Evolutionary conservation across 2,329 filamentous ascomycete genomes (phyloP), one percentile per base, ranked within the genome.

Genomic region (Aspergillus sp.): DNA sequence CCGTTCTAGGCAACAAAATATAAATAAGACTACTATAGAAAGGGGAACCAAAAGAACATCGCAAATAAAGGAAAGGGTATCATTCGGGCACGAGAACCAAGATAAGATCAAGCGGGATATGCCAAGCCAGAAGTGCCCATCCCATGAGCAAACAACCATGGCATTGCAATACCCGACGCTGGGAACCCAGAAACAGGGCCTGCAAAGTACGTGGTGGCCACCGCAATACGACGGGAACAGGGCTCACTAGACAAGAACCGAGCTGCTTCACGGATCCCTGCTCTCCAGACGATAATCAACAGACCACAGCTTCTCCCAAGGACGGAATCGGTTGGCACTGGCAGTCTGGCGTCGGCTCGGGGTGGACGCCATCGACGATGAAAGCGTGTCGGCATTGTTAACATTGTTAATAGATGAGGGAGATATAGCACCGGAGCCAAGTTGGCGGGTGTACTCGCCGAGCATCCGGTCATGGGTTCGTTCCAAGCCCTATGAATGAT

Each of bases 221-320:
- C 12, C 14, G 3, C 33, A 11, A 35, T 35, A 12, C 14, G 33
- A 35, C 33, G 15, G 35, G 35, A 37, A 6, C 12, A 37, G 12
- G 35, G 15, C 46, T 33, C 19, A 25, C 40, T 45, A 35, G 17
- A 47, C 7, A 31, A 31, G 25, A 17, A n/a, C 56, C 37, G 14
- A 23, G 14, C 5, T 5, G 0, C 12, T n/a, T n/a, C 15, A 51
- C 14, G 19, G 52, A 51, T 59, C 56, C 7, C 66, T 62, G 56
- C 68, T 66, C 52, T 75, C 74, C 25, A 71, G 61, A 17, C 72
- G 71, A 67, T 77, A 79, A 52, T 79, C 76, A 52, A 79, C 67
- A 51, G 74, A 77, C 69, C 75, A 78, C 14, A 78, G 52, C 52
- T 73, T 77, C 61, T 77, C 75, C 76, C 76, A 79, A 25, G 74